phyloP scores from a whole-genome alignment of 352 stramenopile species.

The Phytophthora fragariae region DNA sequence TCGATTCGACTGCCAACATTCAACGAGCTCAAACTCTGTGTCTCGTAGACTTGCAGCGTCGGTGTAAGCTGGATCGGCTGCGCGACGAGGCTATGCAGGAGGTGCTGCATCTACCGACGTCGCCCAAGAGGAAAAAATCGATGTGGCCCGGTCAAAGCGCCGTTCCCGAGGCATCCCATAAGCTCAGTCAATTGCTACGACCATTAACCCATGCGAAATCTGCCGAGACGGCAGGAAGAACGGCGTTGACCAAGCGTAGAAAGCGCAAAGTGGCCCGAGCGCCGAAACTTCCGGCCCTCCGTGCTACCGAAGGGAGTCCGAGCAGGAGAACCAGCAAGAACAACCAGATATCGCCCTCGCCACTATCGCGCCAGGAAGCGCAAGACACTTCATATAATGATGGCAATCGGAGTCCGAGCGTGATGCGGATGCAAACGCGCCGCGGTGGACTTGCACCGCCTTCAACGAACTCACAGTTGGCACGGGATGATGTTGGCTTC shows the following conservation, averaged over 20 bases:
- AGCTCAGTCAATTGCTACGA: slow-evolving; percentile 34
- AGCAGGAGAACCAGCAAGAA: slow-evolving; percentile 18
- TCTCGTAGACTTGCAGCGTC: slow-evolving; percentile 73
- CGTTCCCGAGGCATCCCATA: slow-evolving; percentile 6
- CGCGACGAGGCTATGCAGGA: slow-evolving; percentile 70
- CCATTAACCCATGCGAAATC: slow-evolving; percentile 2
- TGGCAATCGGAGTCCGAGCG: neutral
- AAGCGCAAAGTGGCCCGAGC: slow-evolving; percentile 18
- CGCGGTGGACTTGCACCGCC: slow-evolving; percentile 25
- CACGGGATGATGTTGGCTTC: slow-evolving; percentile 24
- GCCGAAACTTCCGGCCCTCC: slow-evolving; percentile 26
- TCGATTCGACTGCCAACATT: slow-evolving; percentile 65
- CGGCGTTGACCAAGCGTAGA: slow-evolving; percentile 6
- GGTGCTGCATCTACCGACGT: slow-evolving; percentile 40
- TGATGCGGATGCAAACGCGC: slow-evolving; percentile 19
- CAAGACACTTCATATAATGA: slow-evolving; percentile 1
- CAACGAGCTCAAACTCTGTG: slow-evolving; percentile 73
- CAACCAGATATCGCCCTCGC: slow-evolving; percentile 11
- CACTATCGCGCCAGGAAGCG: slow-evolving; percentile 11
- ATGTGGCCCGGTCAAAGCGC: slow-evolving; percentile 6
- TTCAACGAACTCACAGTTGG: neutral
- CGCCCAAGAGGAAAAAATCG: neutral
- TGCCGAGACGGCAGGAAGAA: neutral
- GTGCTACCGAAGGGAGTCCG: neutral
- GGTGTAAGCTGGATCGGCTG: slow-evolving; percentile 68